phyloP scores from a whole-genome alignment of 768 basidiomycete genomes.

The Candolleomyces aberdarensis region DNA sequence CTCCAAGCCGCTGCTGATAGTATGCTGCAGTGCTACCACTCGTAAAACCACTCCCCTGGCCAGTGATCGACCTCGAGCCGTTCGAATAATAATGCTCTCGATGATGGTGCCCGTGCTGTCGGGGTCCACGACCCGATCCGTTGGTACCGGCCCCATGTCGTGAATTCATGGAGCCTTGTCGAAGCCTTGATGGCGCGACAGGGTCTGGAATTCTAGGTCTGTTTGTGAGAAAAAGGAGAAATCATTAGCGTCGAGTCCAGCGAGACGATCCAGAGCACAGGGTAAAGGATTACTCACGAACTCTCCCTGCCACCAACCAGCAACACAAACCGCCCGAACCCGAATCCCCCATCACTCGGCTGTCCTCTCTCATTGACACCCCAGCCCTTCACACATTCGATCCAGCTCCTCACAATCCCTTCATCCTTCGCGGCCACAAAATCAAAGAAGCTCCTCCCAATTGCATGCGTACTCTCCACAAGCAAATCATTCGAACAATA shows the following conservation, averaged over 20 bases:
- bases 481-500: constrained; percentile 77
- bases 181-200: constrained; percentile 17
- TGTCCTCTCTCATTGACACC: constrained; percentile 82
- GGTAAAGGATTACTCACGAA: constrained; percentile 35
- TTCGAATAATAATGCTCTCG: constrained; percentile 1
- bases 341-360: constrained; percentile 82
- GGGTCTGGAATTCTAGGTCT: constrained; percentile 35
- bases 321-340: constrained; percentile 69
- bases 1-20: constrained; percentile 7
- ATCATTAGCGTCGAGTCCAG: constrained; percentile 1
- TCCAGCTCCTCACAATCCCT: constrained; percentile 64
- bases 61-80: not conserved
- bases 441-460: constrained; percentile 71
- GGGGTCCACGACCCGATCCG: not conserved
- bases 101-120: not conserved
- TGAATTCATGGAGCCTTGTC: constrained; percentile 20
- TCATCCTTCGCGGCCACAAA: constrained; percentile 68
- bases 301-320: constrained; percentile 60
- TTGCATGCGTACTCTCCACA: constrained; percentile 52
- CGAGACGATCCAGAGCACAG: not conserved
- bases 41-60: not conserved
- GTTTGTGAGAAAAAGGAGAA: not conserved
- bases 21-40: not conserved
- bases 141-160: not conserved
- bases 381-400: constrained; percentile 77